Conservation (phyloP, 2,329 filamentous ascomycete genomes). For the Pseudophaeomoniella oleicola region DNA sequence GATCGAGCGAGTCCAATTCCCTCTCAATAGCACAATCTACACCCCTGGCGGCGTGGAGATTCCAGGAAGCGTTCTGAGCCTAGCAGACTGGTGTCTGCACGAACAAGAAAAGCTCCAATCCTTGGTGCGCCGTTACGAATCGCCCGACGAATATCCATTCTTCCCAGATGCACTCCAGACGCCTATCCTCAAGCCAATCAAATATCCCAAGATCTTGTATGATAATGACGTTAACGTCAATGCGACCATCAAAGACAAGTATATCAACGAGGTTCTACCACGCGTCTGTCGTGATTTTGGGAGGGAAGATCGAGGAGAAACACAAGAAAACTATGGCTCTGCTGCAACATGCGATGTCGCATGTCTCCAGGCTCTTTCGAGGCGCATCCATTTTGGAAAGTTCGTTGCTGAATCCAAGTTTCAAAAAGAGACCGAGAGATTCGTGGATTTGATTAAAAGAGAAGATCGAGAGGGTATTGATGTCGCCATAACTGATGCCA, state of each 20-base stretch:
- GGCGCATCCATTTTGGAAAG: slow-evolving; percentile 93
- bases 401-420: slow-evolving; percentile 98
- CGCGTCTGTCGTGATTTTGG: slow-evolving; percentile 60
- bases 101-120: slow-evolving; percentile 89
- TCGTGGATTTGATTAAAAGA: slow-evolving; percentile 67
- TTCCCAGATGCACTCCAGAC: slow-evolving; percentile 67
- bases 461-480: slow-evolving; percentile 70
- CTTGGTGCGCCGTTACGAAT: slow-evolving; percentile 84
- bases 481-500: slow-evolving; percentile 75
- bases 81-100: slow-evolving; percentile 86
- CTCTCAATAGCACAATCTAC: slow-evolving; percentile 82
- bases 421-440: slow-evolving; percentile 62
- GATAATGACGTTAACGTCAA: slow-evolving; percentile 86
- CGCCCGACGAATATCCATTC: slow-evolving; percentile 95
- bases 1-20: slow-evolving; percentile 96
- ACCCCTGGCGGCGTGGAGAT: slow-evolving; percentile 63
- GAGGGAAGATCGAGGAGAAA: slow-evolving; percentile 64
- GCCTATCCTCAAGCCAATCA: slow-evolving; percentile 72
- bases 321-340: slow-evolving; percentile 89
- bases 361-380: slow-evolving; percentile 76
- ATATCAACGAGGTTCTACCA: slow-evolving; percentile 71
- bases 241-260: slow-evolving; percentile 68
- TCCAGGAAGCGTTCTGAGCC: slow-evolving; percentile 57
- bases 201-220: slow-evolving; percentile 81
- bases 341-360: slow-evolving; percentile 81